Percentiles rank a stretch among this genome's conserved stretches.
Evolutionary conservation across 495 filamentous ascomycete species (phyloP).

Genomic region (Endocarpon pusillum): DNA sequence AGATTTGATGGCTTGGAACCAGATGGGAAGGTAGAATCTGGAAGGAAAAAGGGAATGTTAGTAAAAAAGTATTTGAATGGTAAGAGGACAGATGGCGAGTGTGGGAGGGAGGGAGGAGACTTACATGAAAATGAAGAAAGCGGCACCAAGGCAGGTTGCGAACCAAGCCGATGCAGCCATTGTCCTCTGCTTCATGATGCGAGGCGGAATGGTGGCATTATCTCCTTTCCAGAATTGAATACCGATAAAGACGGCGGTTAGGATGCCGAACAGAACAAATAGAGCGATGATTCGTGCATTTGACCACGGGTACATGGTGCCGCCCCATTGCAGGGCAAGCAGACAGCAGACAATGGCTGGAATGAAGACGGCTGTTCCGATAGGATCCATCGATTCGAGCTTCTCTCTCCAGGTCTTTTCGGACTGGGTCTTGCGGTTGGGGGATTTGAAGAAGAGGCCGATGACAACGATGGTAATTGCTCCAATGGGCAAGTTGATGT

Average conservation of each 20-base stretch:
- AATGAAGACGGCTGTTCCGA: constrained; percentile 51
- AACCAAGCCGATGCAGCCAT: constrained; percentile 40
- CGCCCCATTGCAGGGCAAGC: constrained; percentile 78
- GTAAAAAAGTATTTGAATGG: constrained; percentile 1
- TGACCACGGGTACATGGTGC: constrained; percentile 48
- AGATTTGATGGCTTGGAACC: constrained; percentile 75
- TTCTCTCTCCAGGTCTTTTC: constrained; percentile 21
- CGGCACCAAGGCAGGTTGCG: constrained; percentile 36
- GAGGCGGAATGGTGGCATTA: constrained; percentile 58
- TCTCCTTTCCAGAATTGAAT: constrained; percentile 53
- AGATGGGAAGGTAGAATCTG: constrained; percentile 52
- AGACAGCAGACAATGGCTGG: constrained; percentile 55
- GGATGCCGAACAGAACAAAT: constrained; percentile 50
- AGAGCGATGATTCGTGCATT: constrained; percentile 50
- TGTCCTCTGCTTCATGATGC: constrained; percentile 55
- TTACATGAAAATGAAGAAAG: constrained; percentile 45
- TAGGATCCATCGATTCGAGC: constrained; percentile 42
- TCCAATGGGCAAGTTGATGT: constrained; percentile 53
- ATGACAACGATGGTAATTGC: constrained; percentile 44
- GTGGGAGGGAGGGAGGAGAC: constrained; percentile 2
- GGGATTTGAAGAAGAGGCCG: constrained; percentile 40
- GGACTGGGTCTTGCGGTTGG: constrained; percentile 21
- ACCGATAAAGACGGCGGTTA: constrained; percentile 42
- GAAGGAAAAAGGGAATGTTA: not conserved
- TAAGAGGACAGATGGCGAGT: constrained; percentile 1